Evolutionary conservation across 2,329 filamentous ascomycete genomes (phyloP).

Genomic region (Elsinoe fawcettii): DNA sequence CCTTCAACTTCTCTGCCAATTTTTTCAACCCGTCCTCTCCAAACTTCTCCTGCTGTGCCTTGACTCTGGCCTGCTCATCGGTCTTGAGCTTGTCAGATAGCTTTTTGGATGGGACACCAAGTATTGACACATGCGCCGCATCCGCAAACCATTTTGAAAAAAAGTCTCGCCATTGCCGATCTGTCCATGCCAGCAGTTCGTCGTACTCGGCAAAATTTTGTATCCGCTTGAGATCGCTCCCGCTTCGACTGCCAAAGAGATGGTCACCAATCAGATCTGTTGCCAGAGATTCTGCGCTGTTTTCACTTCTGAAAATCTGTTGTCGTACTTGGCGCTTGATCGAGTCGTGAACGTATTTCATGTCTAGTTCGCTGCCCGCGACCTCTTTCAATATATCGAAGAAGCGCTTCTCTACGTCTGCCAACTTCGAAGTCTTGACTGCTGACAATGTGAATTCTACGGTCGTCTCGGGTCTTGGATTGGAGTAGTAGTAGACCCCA

Average conservation of each 20-base stretch:
- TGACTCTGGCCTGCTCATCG: slow-evolving; percentile 70
- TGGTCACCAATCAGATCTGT: slow-evolving; percentile 86
- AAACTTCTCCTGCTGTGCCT: slow-evolving; percentile 68
- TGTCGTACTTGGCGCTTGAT: slow-evolving; percentile 73
- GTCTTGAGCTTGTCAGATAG: slow-evolving; percentile 73
- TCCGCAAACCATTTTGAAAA: slow-evolving; percentile 77
- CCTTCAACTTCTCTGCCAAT: slow-evolving; percentile 66
- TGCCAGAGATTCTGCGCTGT: slow-evolving; percentile 71
- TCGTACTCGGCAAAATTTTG: slow-evolving; percentile 50
- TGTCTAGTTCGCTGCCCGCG: slow-evolving; percentile 71
- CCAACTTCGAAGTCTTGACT: slow-evolving; percentile 79
- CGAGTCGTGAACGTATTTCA: slow-evolving; percentile 84
- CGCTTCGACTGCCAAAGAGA: slow-evolving; percentile 79
- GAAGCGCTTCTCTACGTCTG: slow-evolving; percentile 74
- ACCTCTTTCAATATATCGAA: slow-evolving; percentile 78
- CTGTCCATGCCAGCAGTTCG: slow-evolving; percentile 67
- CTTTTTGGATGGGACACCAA: slow-evolving; percentile 76
- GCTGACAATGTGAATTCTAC: slow-evolving; percentile 81
- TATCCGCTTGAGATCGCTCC: slow-evolving; percentile 42
- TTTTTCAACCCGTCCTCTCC: slow-evolving; percentile 74
- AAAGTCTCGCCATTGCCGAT: slow-evolving; percentile 75
- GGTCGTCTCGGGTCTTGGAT: slow-evolving; percentile 70
- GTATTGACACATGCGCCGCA: slow-evolving; percentile 76
- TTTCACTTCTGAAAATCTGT: slow-evolving; percentile 76
- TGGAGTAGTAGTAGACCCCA: slow-evolving; percentile 70